phyloP scores from a whole-genome alignment of 1,139 yeast genomes.

The Geotrichum klebahnii region DNA sequence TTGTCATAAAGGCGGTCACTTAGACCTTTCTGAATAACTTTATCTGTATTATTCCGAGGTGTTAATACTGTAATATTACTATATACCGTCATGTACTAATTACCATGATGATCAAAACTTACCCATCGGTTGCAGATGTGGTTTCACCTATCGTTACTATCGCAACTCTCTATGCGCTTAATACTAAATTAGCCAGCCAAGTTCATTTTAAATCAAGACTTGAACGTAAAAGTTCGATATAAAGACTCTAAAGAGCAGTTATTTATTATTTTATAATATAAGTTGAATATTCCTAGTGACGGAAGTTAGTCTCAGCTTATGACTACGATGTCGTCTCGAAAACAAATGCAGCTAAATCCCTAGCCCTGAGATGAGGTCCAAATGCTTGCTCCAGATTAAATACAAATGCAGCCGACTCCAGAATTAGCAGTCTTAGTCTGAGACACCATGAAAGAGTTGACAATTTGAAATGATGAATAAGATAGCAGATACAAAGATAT shows the following conservation, averaged over 20 bases:
- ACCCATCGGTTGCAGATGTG: slow-evolving; percentile 2
- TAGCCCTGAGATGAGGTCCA: neutral
- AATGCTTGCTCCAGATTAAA: neutral
- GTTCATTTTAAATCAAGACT: neutral
- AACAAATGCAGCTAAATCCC: neutral
- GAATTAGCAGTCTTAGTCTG: too few relatives aligned
- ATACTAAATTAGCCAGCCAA: neutral
- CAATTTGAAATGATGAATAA: too few relatives aligned
- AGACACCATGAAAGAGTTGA: too few relatives aligned
- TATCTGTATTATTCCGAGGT: slow-evolving; percentile 44
- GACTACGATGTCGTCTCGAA: too few relatives aligned
- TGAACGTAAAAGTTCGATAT: neutral
- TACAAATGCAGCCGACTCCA: too few relatives aligned
- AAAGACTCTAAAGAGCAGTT: neutral
- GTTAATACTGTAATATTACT: neutral
- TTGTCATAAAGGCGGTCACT: slow-evolving; percentile 90
- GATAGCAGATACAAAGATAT: too few relatives aligned
- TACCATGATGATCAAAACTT: neutral
- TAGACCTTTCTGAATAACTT: slow-evolving; percentile 72
- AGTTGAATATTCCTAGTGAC: too few relatives aligned
- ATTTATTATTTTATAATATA: neutral
- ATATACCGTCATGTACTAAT: neutral
- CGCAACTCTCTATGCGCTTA: neutral
- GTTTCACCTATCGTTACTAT: too few relatives aligned
- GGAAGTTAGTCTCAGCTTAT: too few relatives aligned